These are phyloP conservation scores for Phaeolepiota aurea DNA, from an alignment of 768 basidiomycete species.

Conservation along the genomic window DNA sequence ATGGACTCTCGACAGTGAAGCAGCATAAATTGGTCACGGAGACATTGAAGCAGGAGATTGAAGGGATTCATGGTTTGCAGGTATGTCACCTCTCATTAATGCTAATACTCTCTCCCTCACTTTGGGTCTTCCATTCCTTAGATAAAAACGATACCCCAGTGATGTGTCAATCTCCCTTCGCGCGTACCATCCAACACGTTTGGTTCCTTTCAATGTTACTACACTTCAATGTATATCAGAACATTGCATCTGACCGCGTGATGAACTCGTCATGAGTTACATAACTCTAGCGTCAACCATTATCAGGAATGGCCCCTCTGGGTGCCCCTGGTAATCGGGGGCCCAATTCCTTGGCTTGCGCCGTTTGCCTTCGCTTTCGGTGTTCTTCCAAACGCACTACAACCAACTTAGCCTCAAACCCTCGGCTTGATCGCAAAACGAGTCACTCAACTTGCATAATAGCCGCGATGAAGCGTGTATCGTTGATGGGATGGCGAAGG, in stretches of 20 bases:
- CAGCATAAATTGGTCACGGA: conserved; percentile 91
- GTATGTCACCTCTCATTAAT: conserved; percentile 31
- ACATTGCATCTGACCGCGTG: too few species aligned
- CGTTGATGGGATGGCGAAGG: conserved; percentile 53
- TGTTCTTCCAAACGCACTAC: conserved; percentile 72
- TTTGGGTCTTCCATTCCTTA: background rate
- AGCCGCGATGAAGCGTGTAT: conserved; percentile 75
- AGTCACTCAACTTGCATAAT: conserved; percentile 47
- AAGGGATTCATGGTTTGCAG: conserved; percentile 89
- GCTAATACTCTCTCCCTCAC: background rate
- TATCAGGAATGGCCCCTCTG: conserved; percentile 14
- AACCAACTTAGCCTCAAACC: conserved; percentile 2
- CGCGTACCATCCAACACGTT: too few species aligned
- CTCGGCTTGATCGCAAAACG: conserved; percentile 1
- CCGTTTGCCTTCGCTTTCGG: conserved; percentile 54
- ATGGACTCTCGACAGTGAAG: conserved; percentile 80
- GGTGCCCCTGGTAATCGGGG: conserved; percentile 67
- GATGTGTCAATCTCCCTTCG: too few species aligned
- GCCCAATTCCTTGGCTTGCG: conserved; percentile 61
- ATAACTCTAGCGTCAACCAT: conserved; percentile 2
- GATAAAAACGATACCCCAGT: conserved; percentile 6
- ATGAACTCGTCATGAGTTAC: too few species aligned
- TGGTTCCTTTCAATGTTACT: too few species aligned
- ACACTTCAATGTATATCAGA: too few species aligned
- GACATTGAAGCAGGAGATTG: conserved; percentile 80